Evolutionary conservation across 2,329 filamentous ascomycete species (phyloP), one percentile per base, ranked within the genome.

Genomic region (Atkinsonella hypoxylon): DNA sequence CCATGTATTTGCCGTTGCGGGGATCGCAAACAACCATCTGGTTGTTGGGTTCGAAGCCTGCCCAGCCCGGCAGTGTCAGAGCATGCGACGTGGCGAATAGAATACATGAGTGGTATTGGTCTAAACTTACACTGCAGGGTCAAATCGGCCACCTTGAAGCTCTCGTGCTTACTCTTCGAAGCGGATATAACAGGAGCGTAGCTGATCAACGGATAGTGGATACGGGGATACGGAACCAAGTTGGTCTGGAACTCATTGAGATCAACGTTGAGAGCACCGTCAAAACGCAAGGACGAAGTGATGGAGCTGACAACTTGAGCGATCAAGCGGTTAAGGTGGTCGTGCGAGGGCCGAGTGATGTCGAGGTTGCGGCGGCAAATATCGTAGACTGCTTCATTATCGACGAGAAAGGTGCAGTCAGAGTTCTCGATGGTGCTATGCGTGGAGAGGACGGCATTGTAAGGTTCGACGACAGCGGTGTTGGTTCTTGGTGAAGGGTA

Each of bases 91-190:
- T 20, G 2, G n/a, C 5, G 9, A 3, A 15, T 18, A 6, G 13
- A 30, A 11, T 26, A 32, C 22, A 49, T 15, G 4, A 7, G 8
- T 4, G 42, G 31, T 9, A 32, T 18, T 45, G 12, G 13, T 41
- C 26, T 26, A 7, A 26, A 72, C 78, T 64, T 74, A 85, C 82
- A 85, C 67, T 85, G 82, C 71, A 85, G 81, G 63, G 82, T 86
- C 56, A 86, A 70, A 58, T 93, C 88, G 55, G 81, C 78, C 50
- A 89, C 83, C 76, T 88, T 89, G 81, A 90, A 90, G 74, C 85
- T 88, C 75, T 93, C 87, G 64, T 93, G 87, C 45, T 82, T 79
- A 68, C 85, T 88, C 78, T 87, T 87, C 73, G 78, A 75, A 53
- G 81, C 80, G 20, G 82, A 85, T 56, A 86, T 75, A 59, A 87